Evolutionary conservation across 495 filamentous ascomycete species (phyloP).

Genomic region (Penicillium salamii): DNA sequence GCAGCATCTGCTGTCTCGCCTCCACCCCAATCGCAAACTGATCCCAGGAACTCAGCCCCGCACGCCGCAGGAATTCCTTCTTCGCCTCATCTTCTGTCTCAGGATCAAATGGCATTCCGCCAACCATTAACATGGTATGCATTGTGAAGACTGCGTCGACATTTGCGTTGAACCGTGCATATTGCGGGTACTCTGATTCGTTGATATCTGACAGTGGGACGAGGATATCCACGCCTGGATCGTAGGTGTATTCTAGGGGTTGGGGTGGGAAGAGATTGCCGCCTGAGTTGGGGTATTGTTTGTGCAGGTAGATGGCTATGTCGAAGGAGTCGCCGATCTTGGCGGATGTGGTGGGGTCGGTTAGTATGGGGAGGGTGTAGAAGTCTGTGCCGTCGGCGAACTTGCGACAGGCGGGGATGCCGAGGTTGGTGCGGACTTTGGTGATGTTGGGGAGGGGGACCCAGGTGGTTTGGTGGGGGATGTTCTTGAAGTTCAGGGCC

Average conservation of each 20-base stretch:
- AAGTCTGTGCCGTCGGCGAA: slow-evolving; percentile 56
- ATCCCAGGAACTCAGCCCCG: slow-evolving; percentile 45
- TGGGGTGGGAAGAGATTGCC: slow-evolving; percentile 41
- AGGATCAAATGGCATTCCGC: slow-evolving; percentile 44
- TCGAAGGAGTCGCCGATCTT: slow-evolving; percentile 61
- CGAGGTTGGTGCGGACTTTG: slow-evolving; percentile 42
- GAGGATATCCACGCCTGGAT: slow-evolving; percentile 2
- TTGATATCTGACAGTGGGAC: slow-evolving; percentile 28
- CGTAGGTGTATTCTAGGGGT: slow-evolving; percentile 24
- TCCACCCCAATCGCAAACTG: slow-evolving; percentile 43
- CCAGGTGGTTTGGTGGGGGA: slow-evolving; percentile 53
- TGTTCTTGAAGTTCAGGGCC: slow-evolving; percentile 59
- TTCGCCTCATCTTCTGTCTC: slow-evolving; percentile 34
- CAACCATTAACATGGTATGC: slow-evolving; percentile 30
- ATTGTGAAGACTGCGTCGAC: slow-evolving; percentile 50
- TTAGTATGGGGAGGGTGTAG: slow-evolving; percentile 58
- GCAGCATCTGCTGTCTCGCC: slow-evolving; percentile 32
- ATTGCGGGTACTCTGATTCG: slow-evolving; percentile 17
- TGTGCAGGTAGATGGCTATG: slow-evolving; percentile 56
- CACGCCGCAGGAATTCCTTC: slow-evolving; percentile 46
- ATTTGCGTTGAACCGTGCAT: slow-evolving; percentile 43
- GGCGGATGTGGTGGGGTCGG: slow-evolving; percentile 39
- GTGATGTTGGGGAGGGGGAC: slow-evolving; percentile 48
- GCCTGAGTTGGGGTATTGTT: slow-evolving; percentile 41
- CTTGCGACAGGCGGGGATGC: slow-evolving; percentile 45